Percentiles rank a stretch among this genome's conserved stretches.
Evolutionary conservation across 768 basidiomycete species (phyloP).

Genomic region (Amanita inopinata): DNA sequence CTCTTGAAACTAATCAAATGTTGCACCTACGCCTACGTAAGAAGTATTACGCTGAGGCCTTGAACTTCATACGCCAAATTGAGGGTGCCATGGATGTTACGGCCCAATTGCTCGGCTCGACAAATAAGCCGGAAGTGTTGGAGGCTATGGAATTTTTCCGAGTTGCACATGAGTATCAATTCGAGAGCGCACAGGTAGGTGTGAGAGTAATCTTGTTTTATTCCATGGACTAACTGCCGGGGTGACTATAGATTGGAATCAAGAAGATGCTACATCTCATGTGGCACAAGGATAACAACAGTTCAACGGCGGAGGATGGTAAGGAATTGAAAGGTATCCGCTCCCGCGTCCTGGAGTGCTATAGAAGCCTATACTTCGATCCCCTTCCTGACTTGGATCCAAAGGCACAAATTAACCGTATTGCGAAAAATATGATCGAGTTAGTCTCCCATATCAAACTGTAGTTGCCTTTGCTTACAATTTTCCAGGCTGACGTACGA

Average conservation of each 20-base stretch:
- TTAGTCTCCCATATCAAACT: slow-evolving; percentile 25
- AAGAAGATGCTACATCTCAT: slow-evolving; percentile 96
- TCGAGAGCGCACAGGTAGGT: slow-evolving; percentile 65
- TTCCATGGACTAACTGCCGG: no score
- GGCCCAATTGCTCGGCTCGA: slow-evolving; percentile 75
- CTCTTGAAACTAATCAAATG: slow-evolving; percentile 56
- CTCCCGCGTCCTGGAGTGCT: slow-evolving; percentile 81
- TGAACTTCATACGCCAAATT: slow-evolving; percentile 63
- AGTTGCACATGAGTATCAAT: slow-evolving; percentile 69
- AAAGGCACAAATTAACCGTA: slow-evolving; percentile 83
- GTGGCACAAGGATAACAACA: slow-evolving; percentile 89
- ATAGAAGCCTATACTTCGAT: slow-evolving; percentile 83
- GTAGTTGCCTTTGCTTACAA: neutral
- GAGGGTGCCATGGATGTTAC: slow-evolving; percentile 61
- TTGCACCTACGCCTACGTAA: slow-evolving; percentile 63
- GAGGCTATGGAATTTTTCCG: slow-evolving; percentile 89
- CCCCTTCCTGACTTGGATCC: slow-evolving; percentile 61
- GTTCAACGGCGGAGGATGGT: slow-evolving; percentile 52
- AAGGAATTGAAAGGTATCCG: slow-evolving; percentile 82
- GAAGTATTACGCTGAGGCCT: slow-evolving; percentile 79
- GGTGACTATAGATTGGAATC: slow-evolving; percentile 67
- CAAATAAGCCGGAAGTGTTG: slow-evolving; percentile 72
- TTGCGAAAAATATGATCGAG: slow-evolving; percentile 98
- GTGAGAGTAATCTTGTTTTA: no score
- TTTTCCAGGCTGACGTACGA: slow-evolving; percentile 71